Evolutionary conservation across 345 rosid genomes (phyloP).

Genomic region (Hevea brasiliensis): DNA sequence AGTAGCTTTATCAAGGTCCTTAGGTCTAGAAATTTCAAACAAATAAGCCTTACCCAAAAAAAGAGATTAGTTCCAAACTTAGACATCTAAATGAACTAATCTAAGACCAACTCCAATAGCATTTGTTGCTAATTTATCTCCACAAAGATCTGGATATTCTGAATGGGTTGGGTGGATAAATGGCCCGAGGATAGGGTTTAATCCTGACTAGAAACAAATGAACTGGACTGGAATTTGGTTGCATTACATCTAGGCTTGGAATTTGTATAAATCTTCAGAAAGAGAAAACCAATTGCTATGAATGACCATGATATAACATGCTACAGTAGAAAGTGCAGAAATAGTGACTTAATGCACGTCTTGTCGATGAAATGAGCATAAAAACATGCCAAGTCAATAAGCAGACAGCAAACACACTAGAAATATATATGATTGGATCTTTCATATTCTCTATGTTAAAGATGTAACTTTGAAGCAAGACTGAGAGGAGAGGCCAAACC

Average conservation of each 20-base stretch:
- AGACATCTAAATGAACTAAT: not conserved
- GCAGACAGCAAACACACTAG: not conserved
- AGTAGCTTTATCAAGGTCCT: not conserved
- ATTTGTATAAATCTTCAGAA: not conserved
- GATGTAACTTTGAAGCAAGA: conserved; percentile 14
- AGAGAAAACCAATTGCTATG: not conserved
- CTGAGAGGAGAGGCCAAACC: conserved; percentile 38
- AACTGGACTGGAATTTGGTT: not conserved
- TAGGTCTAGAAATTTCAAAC: not conserved
- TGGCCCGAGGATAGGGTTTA: not conserved
- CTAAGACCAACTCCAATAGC: not conserved
- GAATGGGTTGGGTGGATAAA: not conserved
- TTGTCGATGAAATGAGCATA: not conserved
- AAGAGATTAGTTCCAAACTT: not conserved
- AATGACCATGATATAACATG: not conserved
- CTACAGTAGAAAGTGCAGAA: not conserved
- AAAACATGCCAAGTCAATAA: not conserved
- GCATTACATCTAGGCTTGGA: not conserved
- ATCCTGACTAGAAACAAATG: not conserved
- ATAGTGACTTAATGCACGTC: not conserved
- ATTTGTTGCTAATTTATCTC: not conserved
- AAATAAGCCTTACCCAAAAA: not conserved
- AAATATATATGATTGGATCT: not conserved
- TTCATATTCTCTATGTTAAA: not conserved
- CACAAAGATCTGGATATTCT: not conserved